phyloP scores from a whole-genome alignment of 2,329 filamentous ascomycete species.

The Neocucurbitaria cava region DNA sequence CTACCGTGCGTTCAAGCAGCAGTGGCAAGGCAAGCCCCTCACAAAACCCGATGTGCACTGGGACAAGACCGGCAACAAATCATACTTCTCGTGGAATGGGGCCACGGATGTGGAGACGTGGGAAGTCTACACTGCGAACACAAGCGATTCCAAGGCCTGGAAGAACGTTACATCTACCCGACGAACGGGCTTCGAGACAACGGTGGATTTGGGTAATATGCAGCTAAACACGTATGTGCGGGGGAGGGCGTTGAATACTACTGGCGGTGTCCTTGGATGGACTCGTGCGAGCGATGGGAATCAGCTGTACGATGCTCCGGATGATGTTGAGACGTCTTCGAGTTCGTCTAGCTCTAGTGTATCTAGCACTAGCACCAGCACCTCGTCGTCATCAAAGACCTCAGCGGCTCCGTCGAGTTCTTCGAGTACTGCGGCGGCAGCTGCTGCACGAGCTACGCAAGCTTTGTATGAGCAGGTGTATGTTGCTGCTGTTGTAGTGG shows the following conservation, averaged over 20 bases:
- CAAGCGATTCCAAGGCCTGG: conserved; percentile 17
- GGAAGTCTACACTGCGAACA: conserved; percentile 35
- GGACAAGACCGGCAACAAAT: conserved; percentile 12
- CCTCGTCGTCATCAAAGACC: conserved; percentile 1
- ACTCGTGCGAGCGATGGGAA: conserved; percentile 14
- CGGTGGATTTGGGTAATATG: conserved; percentile 7
- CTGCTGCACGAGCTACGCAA: conserved; percentile 8
- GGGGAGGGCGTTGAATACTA: conserved; percentile 14
- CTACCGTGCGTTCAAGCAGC: conserved; percentile 46
- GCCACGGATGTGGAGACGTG: conserved; percentile 33
- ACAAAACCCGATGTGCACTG: conserved; percentile 24
- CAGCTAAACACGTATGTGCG: conserved; percentile 16
- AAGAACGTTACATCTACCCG: conserved; percentile 13
- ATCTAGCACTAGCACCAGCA: neutral
- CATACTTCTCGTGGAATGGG: conserved; percentile 38
- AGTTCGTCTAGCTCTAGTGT: neutral
- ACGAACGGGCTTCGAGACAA: conserved; percentile 24
- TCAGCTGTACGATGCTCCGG: conserved; percentile 14
- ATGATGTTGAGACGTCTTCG: conserved; percentile 9
- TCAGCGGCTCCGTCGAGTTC: conserved; percentile 4
- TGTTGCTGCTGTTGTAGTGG: conserved; percentile 12
- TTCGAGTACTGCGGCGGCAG: conserved; percentile 11
- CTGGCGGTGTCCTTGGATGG: conserved; percentile 12
- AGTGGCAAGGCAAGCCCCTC: conserved; percentile 27
- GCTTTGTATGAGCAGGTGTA: conserved; percentile 10